Percentiles rank a stretch among this genome's conserved stretches.
Conservation (phyloP, 2,329 filamentous ascomycete genomes). For the Pseudocercospora musae region DNA sequence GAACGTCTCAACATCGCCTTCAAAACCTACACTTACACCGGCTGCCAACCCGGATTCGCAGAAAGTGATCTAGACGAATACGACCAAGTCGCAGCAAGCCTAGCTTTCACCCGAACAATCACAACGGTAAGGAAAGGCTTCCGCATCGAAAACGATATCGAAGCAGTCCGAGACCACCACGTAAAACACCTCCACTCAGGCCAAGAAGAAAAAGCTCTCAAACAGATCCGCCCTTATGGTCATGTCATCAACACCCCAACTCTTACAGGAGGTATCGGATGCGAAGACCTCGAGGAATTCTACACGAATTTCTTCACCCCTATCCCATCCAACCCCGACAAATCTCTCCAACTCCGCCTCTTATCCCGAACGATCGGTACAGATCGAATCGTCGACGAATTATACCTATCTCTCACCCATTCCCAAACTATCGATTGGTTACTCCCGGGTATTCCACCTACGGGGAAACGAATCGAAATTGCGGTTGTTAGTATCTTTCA, state of each 20-base stretch:
- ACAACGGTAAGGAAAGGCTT: conserved; percentile 60
- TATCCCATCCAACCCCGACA: conserved; percentile 45
- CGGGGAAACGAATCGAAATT: conserved; percentile 54
- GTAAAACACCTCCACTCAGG: conserved; percentile 31
- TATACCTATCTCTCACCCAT: conserved; percentile 57
- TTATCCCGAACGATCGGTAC: conserved; percentile 57
- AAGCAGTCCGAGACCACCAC: conserved; percentile 43
- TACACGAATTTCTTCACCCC: conserved; percentile 57
- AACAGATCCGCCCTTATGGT: conserved; percentile 38
- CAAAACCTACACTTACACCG: conserved; percentile 54
- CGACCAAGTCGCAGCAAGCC: conserved; percentile 59
- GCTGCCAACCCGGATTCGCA: conserved; percentile 63
- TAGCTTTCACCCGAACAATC: conserved; percentile 68
- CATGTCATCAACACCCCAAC: conserved; percentile 46
- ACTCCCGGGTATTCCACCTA: conserved; percentile 56
- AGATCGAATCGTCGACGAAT: conserved; percentile 60
- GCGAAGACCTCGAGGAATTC: conserved; percentile 47
- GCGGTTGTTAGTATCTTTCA: conserved; percentile 57
- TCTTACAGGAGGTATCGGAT: conserved; percentile 45
- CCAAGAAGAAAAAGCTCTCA: conserved; percentile 38
- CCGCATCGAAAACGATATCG: conserved; percentile 45
- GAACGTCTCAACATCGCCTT: conserved; percentile 45
- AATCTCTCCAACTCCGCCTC: conserved; percentile 48
- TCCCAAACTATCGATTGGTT: conserved; percentile 57
- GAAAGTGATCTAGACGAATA: conserved; percentile 68